Base-by-base conservation (phyloP, 1,139 yeast species). In the Saccharomyces pastorianus region DNA sequence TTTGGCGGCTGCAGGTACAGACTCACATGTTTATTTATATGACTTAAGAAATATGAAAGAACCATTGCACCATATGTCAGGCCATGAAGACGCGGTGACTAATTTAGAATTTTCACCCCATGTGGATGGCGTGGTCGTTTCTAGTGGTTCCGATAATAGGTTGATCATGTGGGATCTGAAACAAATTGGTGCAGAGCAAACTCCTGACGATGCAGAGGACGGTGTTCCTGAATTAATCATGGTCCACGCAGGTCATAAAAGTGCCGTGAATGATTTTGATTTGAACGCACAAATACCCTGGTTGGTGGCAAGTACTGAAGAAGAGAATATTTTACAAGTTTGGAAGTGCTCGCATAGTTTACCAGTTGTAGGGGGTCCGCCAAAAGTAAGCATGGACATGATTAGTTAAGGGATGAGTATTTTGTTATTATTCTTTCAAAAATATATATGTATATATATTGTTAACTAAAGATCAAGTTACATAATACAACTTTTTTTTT, bases 181-280 rank as follows among this genome's bases (percentile, higher is more conserved):
- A 53, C 83, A 79, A 63, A 83, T 86, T 32, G 95, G 95, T 1
- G 88, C 84, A 61, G 95, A 86, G 63, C 93, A 85, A 66, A 76
- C 75, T n/a, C 88, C 82, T 58, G 87, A 82, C 58, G 95, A 86
- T 64, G 85, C 85, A 59, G 87, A 85, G 44, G 95, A 87, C 64
- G 95, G 93, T 49, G 84, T 86, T 49, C 90, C 93, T 6, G 95
- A 87, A 65, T 70, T 86, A 42, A 76, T 86, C 62, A 84, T 86
- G 90, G 84, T 87, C 83, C 95, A 87, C 64, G 95, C 93, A 41
- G 95, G 95, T 17, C 95, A 86, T 64, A 84, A 88, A 11, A 85
- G 89, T 11, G 78, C 85, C 1, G 84, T 87, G 9, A 82, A 84
- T 38, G 95, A 87, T 66, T 75, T 86, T 61, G 78, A 82, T 49